Percentiles rank a stretch among this genome's conserved stretches.
Evolutionary conservation across 352 stramenopile genomes (phyloP).

Genomic region (Pythium sp.): DNA sequence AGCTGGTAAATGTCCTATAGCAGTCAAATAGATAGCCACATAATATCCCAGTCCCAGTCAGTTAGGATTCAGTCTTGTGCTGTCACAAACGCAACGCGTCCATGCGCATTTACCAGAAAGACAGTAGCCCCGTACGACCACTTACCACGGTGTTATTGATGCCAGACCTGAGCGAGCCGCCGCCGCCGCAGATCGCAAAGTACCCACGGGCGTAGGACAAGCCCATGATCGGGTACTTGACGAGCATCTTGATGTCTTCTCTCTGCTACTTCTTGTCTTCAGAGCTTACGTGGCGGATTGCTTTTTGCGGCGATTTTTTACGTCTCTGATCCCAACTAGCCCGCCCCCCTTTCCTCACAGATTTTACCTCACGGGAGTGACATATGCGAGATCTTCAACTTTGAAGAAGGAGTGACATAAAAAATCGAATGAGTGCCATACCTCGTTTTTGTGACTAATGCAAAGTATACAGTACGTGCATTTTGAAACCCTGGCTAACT

Average conservation of each 20-base stretch:
- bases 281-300: slow-evolving; percentile 1
- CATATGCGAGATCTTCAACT: neutral
- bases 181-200: slow-evolving; percentile 81
- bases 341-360: neutral
- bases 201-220: slow-evolving; percentile 66
- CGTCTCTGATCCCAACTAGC: neutral
- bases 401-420: neutral
- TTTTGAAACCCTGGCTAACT: too few species aligned
- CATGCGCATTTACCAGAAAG: too few species aligned
- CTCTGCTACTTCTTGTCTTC: neutral
- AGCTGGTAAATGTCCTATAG: slow-evolving; percentile 72
- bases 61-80: neutral
- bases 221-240: slow-evolving; percentile 86
- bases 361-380: neutral
- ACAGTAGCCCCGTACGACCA: neutral
- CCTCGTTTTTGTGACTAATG: too few species aligned
- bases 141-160: slow-evolving; percentile 86
- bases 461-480: too few species aligned
- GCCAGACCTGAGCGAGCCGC: slow-evolving; percentile 78
- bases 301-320: neutral
- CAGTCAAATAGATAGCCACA: neutral
- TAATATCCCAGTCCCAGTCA: neutral
- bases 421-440: too few species aligned
- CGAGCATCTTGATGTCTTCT: slow-evolving; percentile 40
- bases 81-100: too few species aligned